Evolutionary conservation across 164 flowering plant species (phyloP).

Genomic region (Tetrastigma voinierianum): DNA sequence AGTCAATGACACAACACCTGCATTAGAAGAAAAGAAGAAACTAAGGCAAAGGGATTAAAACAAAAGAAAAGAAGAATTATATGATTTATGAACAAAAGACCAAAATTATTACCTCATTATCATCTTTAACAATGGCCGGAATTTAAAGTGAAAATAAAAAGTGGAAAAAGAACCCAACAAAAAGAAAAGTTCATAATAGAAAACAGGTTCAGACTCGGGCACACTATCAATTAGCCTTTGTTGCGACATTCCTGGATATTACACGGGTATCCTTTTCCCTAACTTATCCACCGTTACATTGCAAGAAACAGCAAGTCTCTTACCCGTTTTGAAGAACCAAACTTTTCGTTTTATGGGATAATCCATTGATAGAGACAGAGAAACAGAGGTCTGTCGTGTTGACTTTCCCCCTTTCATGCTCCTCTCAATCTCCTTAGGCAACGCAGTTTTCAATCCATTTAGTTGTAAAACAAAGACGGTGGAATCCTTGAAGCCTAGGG

Average conservation of each 20-base stretch:
- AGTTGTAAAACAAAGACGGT: constrained; percentile 13
- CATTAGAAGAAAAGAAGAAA: too few species aligned
- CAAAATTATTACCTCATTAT: too few species aligned
- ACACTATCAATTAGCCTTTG: neutral
- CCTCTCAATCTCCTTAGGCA: constrained; percentile 36
- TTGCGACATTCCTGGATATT: constrained; percentile 34
- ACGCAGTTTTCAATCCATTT: constrained; percentile 6
- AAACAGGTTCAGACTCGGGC: too few species aligned
- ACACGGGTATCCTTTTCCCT: constrained; percentile 21
- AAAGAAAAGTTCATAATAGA: too few species aligned
- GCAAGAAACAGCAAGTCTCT: constrained; percentile 28
- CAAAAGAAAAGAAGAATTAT: too few species aligned
- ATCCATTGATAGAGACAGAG: constrained; percentile 5
- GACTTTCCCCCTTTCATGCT: constrained; percentile 16
- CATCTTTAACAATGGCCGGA: too few species aligned
- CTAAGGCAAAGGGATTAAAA: too few species aligned
- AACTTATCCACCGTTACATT: constrained; percentile 33
- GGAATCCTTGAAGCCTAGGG: constrained; percentile 8
- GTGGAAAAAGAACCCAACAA: too few species aligned
- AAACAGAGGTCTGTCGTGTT: constrained; percentile 14
- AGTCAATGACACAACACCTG: too few species aligned
- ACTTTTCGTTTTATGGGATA: constrained; percentile 4
- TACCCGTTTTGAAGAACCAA: constrained; percentile 16
- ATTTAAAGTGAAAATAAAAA: too few species aligned
- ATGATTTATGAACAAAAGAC: too few species aligned